Evolutionary conservation across 768 basidiomycete genomes (phyloP), one percentile per base, ranked within the genome.

Genomic region (Rubroboletus satanas): DNA sequence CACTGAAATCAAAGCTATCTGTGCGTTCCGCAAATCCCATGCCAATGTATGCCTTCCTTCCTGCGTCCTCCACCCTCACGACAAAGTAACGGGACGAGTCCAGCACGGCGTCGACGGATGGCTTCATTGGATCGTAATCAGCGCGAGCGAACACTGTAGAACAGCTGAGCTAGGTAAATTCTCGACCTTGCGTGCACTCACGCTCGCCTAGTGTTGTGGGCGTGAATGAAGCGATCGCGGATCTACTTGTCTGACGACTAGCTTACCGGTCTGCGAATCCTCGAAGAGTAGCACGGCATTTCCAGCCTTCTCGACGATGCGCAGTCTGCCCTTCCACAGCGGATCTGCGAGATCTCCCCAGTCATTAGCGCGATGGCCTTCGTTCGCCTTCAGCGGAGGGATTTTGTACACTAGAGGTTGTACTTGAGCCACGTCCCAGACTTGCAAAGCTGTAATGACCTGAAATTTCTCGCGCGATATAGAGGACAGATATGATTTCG

Each of bases 41-140:
- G 6, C 94, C 94, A 54, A 98, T 92, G 65, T 92, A 94, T 2
- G 95, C 94, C 68, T 90, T 88, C 70, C 81, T 85, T 21, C 92
- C 92, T 15, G 76, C 78, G 62, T 95, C 93, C 69, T 97, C 94
- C 3, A 97, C 88, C 51, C 92, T 81, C 39, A 97, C 77, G 15
- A 96, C 94, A 66, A 98, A 98, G 69, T 98, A 98, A 45, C 94
- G 84, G 11, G 93, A 95, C 1, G 93, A 95, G 69, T 98, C 94
- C 28, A 97, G 78, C 15, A 95, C 93, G n/a, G 91, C 88, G 61
- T 98, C 94, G n/a, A 98, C 90, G 29, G 82, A 85, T 5, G 92
- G 90, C 54, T 83, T 84, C 42, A 80, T 73, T 15, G 85, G 78
- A 64, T 90, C 87, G 66, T 97, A 98, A 42, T 82, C 82, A 15